Base-by-base conservation (phyloP, 164 flowering plant species). In the Dillenia suffruticosa region DNA sequence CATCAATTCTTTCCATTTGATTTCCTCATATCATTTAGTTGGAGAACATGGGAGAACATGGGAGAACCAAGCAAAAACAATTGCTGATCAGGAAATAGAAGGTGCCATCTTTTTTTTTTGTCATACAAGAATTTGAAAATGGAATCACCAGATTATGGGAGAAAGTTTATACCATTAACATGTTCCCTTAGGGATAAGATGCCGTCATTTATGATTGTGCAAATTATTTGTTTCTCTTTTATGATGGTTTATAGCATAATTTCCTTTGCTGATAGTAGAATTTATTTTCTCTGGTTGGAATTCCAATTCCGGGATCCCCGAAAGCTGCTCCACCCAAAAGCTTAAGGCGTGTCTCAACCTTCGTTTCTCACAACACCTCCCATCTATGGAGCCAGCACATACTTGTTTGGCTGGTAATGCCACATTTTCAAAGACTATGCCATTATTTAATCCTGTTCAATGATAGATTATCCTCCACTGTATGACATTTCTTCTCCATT, bases 11-110 rank as follows among this genome's bases (percentile, higher is more conserved):
- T 24, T 51, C 11, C 26, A 43, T 46, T 54, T 49, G 8, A 11
- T 62, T 76, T n/a, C 15, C 68, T 68, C 74, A 92, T 96, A 90
- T 92, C 4, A 74, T n/a, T 84, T 62, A 88, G 96, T 77, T 92
- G n/a, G n/a, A n/a, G n/a, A n/a, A n/a, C n/a, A n/a, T n/a, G n/a
- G 98, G 98, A 86, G 77, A 72, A 65, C 55, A 12, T 92, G 98
- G 98, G 98, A 90, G 71, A 71, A 68, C 70, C 84, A 85, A 51
- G 96, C 93, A 48, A 79, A 68, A 76, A 12, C 65, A 19, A 64
- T 81, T 69, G 79, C 83, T 46, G 17, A 57, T 63, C 76, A 72
- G 26, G 72, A 56, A 52, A 43, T 53, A 70, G 71, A 70, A 79
- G 84, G 89, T 79, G 57, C 49, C 58, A 61, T 46, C 10, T n/a